These are phyloP conservation scores for Auricularia auricula-judae DNA, from an alignment of 768 basidiomycete species.

Conservation along the genomic window DNA sequence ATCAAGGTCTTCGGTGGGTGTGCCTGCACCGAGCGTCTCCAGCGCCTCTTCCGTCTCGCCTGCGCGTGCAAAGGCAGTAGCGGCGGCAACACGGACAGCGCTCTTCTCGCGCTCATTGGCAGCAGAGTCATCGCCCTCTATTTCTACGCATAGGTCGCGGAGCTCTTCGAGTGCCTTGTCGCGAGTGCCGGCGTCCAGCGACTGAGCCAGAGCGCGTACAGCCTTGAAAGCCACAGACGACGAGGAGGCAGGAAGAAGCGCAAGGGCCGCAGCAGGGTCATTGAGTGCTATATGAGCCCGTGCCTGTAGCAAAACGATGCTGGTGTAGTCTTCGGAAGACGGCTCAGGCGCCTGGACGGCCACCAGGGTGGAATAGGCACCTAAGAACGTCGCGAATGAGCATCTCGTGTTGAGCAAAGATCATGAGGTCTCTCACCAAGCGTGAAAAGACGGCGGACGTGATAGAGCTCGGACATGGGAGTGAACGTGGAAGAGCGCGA, in stretches of 20 bases:
- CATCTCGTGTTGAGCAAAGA: neutral
- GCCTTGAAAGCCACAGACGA: constrained; percentile 65
- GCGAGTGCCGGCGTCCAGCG: constrained; percentile 29
- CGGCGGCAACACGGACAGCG: constrained; percentile 67
- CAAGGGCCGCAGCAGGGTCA: constrained; percentile 42
- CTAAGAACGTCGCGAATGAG: constrained; percentile 18
- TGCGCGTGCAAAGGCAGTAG: constrained; percentile 75
- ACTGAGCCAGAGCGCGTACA: constrained; percentile 56
- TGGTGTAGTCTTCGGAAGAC: constrained; percentile 51
- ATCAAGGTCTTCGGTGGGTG: constrained; percentile 70
- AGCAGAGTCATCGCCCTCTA: constrained; percentile 68
- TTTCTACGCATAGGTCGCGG: constrained; percentile 77
- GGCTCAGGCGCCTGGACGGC: constrained; percentile 45
- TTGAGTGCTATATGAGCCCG: constrained; percentile 67
- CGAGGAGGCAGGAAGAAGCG: constrained; percentile 43
- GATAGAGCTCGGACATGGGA: constrained; percentile 40
- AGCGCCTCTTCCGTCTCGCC: constrained; percentile 87
- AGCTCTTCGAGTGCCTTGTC: constrained; percentile 67
- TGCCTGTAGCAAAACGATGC: constrained; percentile 64
- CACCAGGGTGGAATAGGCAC: constrained; percentile 58
- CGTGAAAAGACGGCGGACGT: constrained; percentile 65
- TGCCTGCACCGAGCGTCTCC: constrained; percentile 64
- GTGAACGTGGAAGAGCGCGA: neutral
- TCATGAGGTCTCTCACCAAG: constrained; percentile 35
- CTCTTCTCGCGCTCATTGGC: constrained; percentile 58